phyloP scores from a whole-genome alignment of 2,329 filamentous ascomycete species.

The Ceratocystis eucalypticola region DNA sequence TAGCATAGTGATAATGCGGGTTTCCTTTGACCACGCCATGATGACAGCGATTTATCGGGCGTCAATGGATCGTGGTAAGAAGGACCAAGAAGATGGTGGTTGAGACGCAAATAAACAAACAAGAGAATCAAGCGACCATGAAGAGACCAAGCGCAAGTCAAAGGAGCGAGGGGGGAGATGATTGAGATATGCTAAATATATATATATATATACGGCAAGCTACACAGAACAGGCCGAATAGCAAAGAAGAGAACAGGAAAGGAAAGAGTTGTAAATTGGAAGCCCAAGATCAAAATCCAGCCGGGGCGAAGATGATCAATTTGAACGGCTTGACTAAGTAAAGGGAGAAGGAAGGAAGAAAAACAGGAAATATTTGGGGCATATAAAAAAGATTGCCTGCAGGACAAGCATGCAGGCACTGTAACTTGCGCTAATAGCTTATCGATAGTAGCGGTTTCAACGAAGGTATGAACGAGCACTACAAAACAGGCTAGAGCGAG shows the following conservation, averaged over 20 bases:
- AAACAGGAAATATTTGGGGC: too few species aligned
- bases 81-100: not conserved
- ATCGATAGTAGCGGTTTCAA: too few species aligned
- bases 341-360: too few species aligned
- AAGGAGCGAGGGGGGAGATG: not conserved
- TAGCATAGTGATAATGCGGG: slow-evolving; percentile 84
- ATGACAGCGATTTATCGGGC: not conserved
- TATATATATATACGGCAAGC: too few species aligned
- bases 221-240: not conserved
- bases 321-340: too few species aligned
- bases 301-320: too few species aligned
- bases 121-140: not conserved
- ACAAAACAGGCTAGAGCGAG: too few species aligned
- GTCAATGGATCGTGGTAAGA: not conserved
- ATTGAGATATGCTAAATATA: not conserved
- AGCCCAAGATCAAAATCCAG: too few species aligned
- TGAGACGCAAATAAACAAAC: not conserved
- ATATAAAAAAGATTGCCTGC: too few species aligned
- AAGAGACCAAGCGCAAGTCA: not conserved
- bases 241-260: not conserved
- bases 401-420: too few species aligned
- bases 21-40: slow-evolving; percentile 86
- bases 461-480: too few species aligned
- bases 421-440: too few species aligned
- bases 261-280: not conserved